Conservation (phyloP, 768 basidiomycete species). For the Inosperma sp. region DNA sequence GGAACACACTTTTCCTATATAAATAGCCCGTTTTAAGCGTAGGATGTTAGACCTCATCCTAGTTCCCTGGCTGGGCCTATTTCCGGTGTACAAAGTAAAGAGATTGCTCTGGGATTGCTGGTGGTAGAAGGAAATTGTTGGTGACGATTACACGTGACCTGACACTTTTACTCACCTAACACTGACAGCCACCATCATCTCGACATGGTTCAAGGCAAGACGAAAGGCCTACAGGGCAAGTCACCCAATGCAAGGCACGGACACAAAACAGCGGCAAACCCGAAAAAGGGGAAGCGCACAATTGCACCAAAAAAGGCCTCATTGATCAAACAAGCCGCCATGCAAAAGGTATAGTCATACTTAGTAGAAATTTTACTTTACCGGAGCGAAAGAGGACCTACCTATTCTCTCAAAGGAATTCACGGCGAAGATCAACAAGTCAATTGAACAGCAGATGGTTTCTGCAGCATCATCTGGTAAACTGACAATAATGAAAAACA, state of each 20-base stretch:
- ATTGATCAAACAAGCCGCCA: slow-evolving; percentile 67
- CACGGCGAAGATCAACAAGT: slow-evolving; percentile 86
- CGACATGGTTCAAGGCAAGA: slow-evolving; percentile 78
- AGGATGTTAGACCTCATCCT: slow-evolving; percentile 26
- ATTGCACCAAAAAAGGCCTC: slow-evolving; percentile 79
- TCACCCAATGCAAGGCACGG: slow-evolving; percentile 52
- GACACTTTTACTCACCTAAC: slow-evolving; percentile 1
- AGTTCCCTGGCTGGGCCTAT: slow-evolving; percentile 14
- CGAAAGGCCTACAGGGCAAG: slow-evolving; percentile 70
- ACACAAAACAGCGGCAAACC: slow-evolving; percentile 60
- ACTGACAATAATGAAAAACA: slow-evolving; percentile 87
- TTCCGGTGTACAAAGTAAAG: slow-evolving; percentile 15
- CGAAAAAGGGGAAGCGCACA: slow-evolving; percentile 75
- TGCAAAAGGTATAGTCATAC: slow-evolving; percentile 59
- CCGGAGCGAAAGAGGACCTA: background rate
- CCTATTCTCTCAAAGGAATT: slow-evolving; percentile 50
- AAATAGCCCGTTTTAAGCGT: slow-evolving; percentile 50
- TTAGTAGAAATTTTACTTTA: background rate
- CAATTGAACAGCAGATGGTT: slow-evolving; percentile 90
- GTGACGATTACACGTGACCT: background rate
- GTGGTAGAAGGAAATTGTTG: no score
- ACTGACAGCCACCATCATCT: slow-evolving; percentile 2
- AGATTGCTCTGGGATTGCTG: no score
- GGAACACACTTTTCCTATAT: slow-evolving; percentile 42
- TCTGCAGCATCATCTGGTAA: slow-evolving; percentile 84